Evolutionary conservation across 352 stramenopile genomes (phyloP).

Genomic region (Aphanomyces stellatus): DNA sequence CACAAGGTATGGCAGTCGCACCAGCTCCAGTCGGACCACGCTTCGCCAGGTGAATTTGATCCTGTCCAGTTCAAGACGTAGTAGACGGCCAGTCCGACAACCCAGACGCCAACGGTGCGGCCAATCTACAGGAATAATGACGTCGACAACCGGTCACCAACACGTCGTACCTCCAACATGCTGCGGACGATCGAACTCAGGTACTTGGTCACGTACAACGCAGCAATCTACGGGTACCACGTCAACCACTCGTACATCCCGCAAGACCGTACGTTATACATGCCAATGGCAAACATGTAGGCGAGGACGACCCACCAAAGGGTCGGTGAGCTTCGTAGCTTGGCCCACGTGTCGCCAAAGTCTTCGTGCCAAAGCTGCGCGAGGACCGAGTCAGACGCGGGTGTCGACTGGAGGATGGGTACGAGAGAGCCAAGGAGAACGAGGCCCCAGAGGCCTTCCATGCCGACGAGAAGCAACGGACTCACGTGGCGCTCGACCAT

Average conservation of each 20-base stretch:
- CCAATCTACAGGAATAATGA: slow-evolving; percentile 12
- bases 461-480: slow-evolving; percentile 31
- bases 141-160: not conserved
- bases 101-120: slow-evolving; percentile 20
- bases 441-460: slow-evolving; percentile 36
- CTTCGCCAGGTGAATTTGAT: slow-evolving; percentile 7
- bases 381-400: not conserved
- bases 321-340: slow-evolving; percentile 6
- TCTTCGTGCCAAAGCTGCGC: slow-evolving; percentile 23
- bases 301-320: not conserved
- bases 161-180: slow-evolving; percentile 22
- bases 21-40: slow-evolving; percentile 10
- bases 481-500: slow-evolving; percentile 26
- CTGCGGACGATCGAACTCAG: slow-evolving; percentile 19
- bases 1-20: not conserved
- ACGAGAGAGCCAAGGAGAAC: slow-evolving; percentile 19
- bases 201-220: slow-evolving; percentile 22
- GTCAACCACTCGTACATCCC: not conserved
- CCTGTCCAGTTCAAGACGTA: slow-evolving; percentile 16
- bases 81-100: slow-evolving; percentile 7
- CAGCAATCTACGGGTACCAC: slow-evolving; percentile 13
- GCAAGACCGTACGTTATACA: slow-evolving; percentile 11
- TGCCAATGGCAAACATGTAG: slow-evolving; percentile 5
- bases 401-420: slow-evolving; percentile 10
- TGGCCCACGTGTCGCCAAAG: slow-evolving; percentile 21